Conservation (phyloP, 306 rosid species). For the Datisca glomerata region DNA sequence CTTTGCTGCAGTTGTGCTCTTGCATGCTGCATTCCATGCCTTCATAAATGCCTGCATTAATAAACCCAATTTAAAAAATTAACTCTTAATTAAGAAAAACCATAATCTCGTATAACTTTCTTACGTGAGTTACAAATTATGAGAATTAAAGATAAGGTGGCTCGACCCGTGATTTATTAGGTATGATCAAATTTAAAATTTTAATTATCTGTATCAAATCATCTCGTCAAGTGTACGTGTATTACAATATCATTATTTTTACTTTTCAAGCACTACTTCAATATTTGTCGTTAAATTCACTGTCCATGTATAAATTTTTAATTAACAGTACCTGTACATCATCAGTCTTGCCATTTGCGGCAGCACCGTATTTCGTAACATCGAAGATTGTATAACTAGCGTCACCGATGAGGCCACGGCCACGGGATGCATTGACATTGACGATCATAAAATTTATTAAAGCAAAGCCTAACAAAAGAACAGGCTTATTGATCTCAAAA, state of each 20-base stretch:
- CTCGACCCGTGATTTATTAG: neutral
- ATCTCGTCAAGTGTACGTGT: neutral
- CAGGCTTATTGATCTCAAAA: too few species aligned
- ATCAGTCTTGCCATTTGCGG: slow-evolving; percentile 1
- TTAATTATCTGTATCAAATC: too few species aligned
- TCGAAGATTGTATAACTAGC: neutral
- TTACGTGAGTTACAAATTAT: too few species aligned
- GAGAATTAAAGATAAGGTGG: neutral
- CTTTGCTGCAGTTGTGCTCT: slow-evolving; percentile 21
- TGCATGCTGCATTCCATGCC: slow-evolving; percentile 65
- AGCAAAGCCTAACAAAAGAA: too few species aligned
- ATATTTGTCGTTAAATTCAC: neutral
- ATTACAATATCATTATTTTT: neutral
- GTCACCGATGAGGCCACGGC: too few species aligned
- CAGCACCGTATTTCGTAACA: slow-evolving; percentile 7
- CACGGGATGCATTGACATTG: too few species aligned
- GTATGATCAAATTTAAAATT: neutral
- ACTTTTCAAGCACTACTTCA: neutral
- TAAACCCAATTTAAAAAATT: neutral
- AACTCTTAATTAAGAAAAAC: neutral
- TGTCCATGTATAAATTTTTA: too few species aligned
- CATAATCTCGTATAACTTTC: too few species aligned
- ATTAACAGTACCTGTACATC: slow-evolving; percentile 6
- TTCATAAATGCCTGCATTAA: slow-evolving; percentile 44
- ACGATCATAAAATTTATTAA: too few species aligned